These are phyloP conservation scores for Xanthoceras sorbifolium DNA, from an alignment of 345 rosid genomes.

Conservation along the genomic window DNA sequence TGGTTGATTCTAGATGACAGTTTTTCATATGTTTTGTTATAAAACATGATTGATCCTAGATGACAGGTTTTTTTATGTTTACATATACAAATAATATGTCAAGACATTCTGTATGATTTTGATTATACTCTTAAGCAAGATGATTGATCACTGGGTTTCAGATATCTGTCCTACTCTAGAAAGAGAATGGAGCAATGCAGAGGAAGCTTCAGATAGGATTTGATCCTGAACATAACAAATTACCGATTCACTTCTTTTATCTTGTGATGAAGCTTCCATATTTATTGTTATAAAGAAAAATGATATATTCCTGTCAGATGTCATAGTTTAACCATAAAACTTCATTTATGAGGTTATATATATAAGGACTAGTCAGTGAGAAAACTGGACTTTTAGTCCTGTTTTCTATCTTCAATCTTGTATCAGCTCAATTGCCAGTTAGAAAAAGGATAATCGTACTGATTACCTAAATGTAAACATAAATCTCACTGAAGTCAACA, in stretches of 20 bases:
- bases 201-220: constrained; percentile 1
- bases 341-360: neutral
- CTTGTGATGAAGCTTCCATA: neutral
- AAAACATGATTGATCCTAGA: neutral
- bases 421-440: neutral
- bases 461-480: neutral
- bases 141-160: neutral
- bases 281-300: neutral
- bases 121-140: neutral
- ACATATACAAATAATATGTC: neutral
- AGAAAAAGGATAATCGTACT: neutral
- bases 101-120: too few relatives aligned
- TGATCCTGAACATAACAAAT: neutral
- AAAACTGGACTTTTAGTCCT: neutral
- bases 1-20: neutral
- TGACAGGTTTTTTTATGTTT: neutral
- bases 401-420: constrained; percentile 1
- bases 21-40: neutral
- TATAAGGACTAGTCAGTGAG: neutral
- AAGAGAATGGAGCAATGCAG: neutral
- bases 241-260: neutral
- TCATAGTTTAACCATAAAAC: neutral
- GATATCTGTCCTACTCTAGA: neutral
- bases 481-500: neutral
- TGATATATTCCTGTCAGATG: neutral